Evolutionary conservation across 352 stramenopile genomes (phyloP).

Genomic region (Aphanomyces astaci): DNA sequence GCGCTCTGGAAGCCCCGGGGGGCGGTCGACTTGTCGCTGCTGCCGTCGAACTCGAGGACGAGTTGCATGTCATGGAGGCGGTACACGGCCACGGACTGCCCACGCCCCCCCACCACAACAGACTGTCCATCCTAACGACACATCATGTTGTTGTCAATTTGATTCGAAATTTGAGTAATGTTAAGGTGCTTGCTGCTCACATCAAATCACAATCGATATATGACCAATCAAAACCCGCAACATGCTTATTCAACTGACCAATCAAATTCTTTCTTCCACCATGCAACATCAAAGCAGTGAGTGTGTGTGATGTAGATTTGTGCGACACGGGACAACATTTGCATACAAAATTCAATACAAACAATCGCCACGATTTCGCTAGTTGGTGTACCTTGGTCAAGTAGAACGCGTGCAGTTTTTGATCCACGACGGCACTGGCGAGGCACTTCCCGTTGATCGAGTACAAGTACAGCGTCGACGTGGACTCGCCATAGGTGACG

Average conservation of each 20-base stretch:
- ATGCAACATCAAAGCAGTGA: too few species aligned
- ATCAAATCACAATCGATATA: not conserved
- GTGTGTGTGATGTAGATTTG: too few species aligned
- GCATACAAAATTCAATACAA: too few species aligned
- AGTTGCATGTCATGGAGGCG: conserved; percentile 16
- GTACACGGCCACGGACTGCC: conserved; percentile 12
- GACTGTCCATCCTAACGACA: conserved; percentile 10
- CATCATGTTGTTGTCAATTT: too few species aligned
- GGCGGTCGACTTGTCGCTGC: too few species aligned
- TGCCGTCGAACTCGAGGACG: conserved; percentile 14
- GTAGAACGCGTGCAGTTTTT: conserved; percentile 13
- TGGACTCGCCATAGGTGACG: conserved; percentile 16
- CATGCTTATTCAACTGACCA: not conserved
- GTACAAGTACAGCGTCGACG: conserved; percentile 18
- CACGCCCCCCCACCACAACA: conserved; percentile 5
- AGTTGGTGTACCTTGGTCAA: conserved; percentile 8
- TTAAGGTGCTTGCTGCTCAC: not conserved
- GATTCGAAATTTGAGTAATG: too few species aligned
- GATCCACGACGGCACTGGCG: not conserved
- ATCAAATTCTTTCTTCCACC: too few species aligned
- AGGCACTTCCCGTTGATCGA: conserved; percentile 21
- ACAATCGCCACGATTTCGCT: too few species aligned
- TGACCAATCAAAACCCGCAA: not conserved
- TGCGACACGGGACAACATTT: too few species aligned
- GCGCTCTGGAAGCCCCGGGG: conserved; percentile 7